Percentiles rank a stretch among this genome's conserved stretches.
These are phyloP conservation scores for Lecanosticta acicola DNA, from an alignment of 2,329 filamentous ascomycete species.

Conservation along the genomic window DNA sequence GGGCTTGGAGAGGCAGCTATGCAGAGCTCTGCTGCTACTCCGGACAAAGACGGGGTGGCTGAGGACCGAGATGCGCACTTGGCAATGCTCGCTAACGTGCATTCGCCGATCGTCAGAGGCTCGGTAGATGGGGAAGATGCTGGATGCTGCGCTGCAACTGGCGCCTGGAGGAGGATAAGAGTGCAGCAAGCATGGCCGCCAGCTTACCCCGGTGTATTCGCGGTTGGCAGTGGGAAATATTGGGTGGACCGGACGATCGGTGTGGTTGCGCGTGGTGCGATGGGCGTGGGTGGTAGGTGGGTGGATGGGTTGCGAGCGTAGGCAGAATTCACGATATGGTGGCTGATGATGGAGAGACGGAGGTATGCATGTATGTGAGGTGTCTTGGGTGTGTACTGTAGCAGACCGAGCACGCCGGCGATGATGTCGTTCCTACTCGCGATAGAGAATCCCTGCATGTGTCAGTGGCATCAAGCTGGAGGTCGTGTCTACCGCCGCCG, in stretches of 20 bases:
- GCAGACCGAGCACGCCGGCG: neutral
- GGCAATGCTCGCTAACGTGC: slow-evolving; percentile 3
- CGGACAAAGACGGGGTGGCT: neutral
- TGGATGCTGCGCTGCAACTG: neutral
- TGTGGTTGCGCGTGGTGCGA: neutral
- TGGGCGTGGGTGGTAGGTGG: neutral
- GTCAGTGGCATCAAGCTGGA: neutral
- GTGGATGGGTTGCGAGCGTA: too few species aligned
- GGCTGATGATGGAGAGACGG: too few species aligned
- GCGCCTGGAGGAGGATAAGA: too few species aligned
- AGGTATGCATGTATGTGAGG: too few species aligned
- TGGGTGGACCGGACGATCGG: neutral
- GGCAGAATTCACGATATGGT: too few species aligned
- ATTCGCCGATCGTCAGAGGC: slow-evolving; percentile 3
- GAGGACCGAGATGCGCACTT: neutral
- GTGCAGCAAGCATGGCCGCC: neutral
- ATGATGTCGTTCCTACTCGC: slow-evolving; percentile 3
- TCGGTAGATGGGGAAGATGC: slow-evolving; percentile 2
- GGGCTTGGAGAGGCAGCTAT: neutral
- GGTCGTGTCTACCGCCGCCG: too few species aligned
- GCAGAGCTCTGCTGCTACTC: slow-evolving; percentile 2
- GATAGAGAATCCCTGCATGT: neutral
- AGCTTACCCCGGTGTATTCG: slow-evolving; percentile 3
- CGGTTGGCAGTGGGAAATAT: neutral
- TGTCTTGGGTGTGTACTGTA: too few species aligned